Conservation (phyloP, 306 rosid species). For the Cucurbita maxima region DNA sequence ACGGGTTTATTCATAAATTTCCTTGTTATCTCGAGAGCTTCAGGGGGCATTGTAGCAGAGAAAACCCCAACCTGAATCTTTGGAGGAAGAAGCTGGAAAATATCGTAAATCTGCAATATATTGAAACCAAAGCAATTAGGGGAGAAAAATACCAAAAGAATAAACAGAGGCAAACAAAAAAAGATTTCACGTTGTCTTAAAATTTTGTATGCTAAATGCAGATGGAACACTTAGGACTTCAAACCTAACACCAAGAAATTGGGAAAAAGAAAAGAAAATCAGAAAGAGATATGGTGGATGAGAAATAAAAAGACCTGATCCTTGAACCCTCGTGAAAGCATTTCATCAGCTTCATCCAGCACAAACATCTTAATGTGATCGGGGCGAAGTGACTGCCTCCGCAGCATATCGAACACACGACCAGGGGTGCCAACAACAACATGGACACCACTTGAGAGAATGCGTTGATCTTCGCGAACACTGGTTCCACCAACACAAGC, state of each 20-base stretch:
- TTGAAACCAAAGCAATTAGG: not conserved
- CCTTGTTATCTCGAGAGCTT: conserved; percentile 91
- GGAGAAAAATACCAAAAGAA: too few relatives aligned
- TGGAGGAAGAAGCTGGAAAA: conserved; percentile 78
- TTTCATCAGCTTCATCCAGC: conserved; percentile 91
- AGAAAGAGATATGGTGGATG: conserved; percentile 6
- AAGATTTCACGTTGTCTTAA: too few relatives aligned
- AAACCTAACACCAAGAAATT: too few relatives aligned
- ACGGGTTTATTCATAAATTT: conserved; percentile 96
- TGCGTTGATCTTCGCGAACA: conserved; percentile 94
- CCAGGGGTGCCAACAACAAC: conserved; percentile 95
- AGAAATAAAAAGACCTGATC: conserved; percentile 39
- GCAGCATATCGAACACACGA: conserved; percentile 88
- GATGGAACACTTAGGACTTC: too few relatives aligned
- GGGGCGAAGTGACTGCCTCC: conserved; percentile 84
- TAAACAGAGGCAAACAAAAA: too few relatives aligned
- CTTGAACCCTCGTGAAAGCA: conserved; percentile 98
- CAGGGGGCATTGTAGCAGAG: conserved; percentile 99
- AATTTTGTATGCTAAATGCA: too few relatives aligned
- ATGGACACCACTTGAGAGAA: conserved; percentile 92
- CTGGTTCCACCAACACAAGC: conserved; percentile 96
- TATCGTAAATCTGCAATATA: conserved; percentile 66
- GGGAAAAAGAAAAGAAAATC: not conserved
- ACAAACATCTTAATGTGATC: conserved; percentile 83
- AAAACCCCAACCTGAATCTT: conserved; percentile 92